A percentile compares a stretch with the other conserved stretches of the same genome.
phyloP scores from a whole-genome alignment of 2,329 filamentous ascomycete genomes.

The Peltaster fructicola region DNA sequence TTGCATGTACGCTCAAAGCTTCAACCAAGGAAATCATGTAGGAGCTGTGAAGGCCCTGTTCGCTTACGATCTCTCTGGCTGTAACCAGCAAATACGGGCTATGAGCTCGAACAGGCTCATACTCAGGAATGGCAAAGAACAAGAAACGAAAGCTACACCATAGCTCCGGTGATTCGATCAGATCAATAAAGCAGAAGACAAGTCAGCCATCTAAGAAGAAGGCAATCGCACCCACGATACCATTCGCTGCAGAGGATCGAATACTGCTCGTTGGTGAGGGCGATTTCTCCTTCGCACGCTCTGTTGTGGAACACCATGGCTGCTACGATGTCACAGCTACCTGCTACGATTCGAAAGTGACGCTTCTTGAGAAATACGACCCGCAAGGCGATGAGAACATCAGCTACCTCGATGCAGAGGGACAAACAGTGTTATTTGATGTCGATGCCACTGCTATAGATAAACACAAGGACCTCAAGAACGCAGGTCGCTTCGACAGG shows the following conservation, averaged over 20 bases:
- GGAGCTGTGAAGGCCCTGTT: too few species aligned
- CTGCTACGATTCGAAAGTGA: conserved; percentile 41
- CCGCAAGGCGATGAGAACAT: conserved; percentile 49
- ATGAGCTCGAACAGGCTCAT: too few species aligned
- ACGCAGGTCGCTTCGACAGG: conserved; percentile 43
- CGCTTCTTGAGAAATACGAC: conserved; percentile 47
- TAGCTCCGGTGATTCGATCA: conserved; percentile 2
- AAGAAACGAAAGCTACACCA: conserved; percentile 12
- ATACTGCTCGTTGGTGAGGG: conserved; percentile 66
- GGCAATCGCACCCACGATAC: conserved; percentile 38
- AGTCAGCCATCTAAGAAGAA: conserved; percentile 7
- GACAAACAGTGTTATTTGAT: conserved; percentile 36
- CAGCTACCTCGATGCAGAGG: conserved; percentile 31
- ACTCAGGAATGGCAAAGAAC: conserved; percentile 14
- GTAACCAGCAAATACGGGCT: too few species aligned
- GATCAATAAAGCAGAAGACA: conserved; percentile 2
- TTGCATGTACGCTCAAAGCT: too few species aligned
- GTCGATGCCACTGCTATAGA: conserved; percentile 52
- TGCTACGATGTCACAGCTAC: conserved; percentile 53
- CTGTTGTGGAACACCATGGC: conserved; percentile 46
- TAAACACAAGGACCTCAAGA: conserved; percentile 25
- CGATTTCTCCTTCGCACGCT: conserved; percentile 61
- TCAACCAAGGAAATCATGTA: too few species aligned
- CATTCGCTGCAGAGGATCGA: conserved; percentile 45
- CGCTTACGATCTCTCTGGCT: too few species aligned